Evolutionary conservation across 768 basidiomycete species (phyloP), one percentile per base, ranked within the genome.

Genomic region (Cyathus striatus): DNA sequence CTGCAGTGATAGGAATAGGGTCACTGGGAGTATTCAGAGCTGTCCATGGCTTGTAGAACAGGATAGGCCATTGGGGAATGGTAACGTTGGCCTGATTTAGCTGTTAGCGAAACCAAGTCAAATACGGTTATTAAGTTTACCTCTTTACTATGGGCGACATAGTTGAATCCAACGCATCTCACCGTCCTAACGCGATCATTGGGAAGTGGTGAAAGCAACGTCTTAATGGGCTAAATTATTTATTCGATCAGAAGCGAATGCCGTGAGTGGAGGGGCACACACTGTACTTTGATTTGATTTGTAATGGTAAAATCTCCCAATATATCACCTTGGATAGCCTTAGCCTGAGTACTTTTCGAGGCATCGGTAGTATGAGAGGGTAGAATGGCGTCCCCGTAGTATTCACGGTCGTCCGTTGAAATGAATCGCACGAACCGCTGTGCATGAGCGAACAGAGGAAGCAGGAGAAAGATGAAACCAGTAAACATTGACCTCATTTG

Each of bases 401-500:
- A 68, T 46, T 56, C 57, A 34, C 61, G 56, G 38, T 58, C 57
- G 43, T 68, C 64, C 10, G 59, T 61, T 12, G 66, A 59, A 26
- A 66, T 57, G 56, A 68, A 68, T n/a, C 66, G 63, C 45, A 68
- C 64, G 40, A 68, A 60, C 30, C 63, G 62, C 47, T 65, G 59
- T 21, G 62, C 63, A 35, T 49, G 53, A 13, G 51, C 54, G 12
- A 51, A 17, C 4, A 65, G 39, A 44, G 32, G 54, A 47, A 12
- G 57, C 3, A 50, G 25, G 23, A 49, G 23, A 9, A 50, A 21
- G n/a, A 37, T 37, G 35, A n/a, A n/a, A 10, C 20, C 18, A 9
- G 18, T 37, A 3, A 20, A 10, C 4, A 9, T n/a, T 37, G 18
- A 32, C 30, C 12, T 32, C 13, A 13, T 5, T 16, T 32, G 30